A percentile compares a stretch with the other conserved stretches of the same genome.
Conservation (phyloP, 164 flowering plant genomes). For the Dillenia suffruticosa region DNA sequence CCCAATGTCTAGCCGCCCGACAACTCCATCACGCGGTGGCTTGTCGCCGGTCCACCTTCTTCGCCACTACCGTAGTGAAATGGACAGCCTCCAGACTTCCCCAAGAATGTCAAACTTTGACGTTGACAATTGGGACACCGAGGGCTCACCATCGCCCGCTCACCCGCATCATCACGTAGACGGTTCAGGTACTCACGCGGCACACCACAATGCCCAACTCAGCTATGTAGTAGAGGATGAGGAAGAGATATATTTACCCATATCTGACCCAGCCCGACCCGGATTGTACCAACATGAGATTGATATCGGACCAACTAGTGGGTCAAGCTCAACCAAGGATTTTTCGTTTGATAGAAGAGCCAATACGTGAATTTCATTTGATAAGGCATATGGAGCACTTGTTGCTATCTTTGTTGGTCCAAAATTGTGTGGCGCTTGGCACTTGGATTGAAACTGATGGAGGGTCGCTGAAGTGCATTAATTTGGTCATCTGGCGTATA, state of each 20-base stretch:
- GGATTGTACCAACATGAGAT: constrained; percentile 21
- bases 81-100: constrained; percentile 25
- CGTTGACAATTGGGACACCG: constrained; percentile 30
- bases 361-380: background rate
- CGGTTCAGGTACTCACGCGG: constrained; percentile 13
- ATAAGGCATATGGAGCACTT: constrained; percentile 11
- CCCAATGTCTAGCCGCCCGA: constrained; percentile 31
- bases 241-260: constrained; percentile 9
- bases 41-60: constrained; percentile 40
- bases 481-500: background rate
- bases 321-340: constrained; percentile 10
- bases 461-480: constrained; percentile 17
- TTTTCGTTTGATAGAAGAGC: constrained; percentile 32
- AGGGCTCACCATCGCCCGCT: constrained; percentile 33
- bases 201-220: constrained; percentile 12
- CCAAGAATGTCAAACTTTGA: constrained; percentile 30
- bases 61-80: constrained; percentile 18
- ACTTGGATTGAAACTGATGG: constrained; percentile 21
- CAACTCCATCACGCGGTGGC: constrained; percentile 25
- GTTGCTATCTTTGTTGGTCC: no score
- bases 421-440: constrained; percentile 10
- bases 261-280: constrained; percentile 7
- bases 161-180: constrained; percentile 20
- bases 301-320: constrained; percentile 6
- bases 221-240: constrained; percentile 5